A percentile compares a stretch with the other conserved stretches of the same genome.
Conservation (phyloP, 2,329 filamentous ascomycete species). For the Tympanopsis confertula region DNA sequence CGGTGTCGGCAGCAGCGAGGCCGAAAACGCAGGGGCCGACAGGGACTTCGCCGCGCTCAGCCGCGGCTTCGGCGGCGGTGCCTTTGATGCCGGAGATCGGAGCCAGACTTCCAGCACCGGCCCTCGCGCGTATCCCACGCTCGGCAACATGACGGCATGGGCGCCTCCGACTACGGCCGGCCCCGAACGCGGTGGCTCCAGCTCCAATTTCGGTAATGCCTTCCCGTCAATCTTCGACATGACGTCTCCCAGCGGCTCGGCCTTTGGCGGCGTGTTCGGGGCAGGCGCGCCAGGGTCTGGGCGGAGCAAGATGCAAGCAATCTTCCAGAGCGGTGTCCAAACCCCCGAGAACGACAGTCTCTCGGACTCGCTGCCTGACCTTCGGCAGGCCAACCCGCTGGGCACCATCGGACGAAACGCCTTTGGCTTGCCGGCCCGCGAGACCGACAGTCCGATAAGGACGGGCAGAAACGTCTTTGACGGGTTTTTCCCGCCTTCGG, state of each 20-base stretch:
- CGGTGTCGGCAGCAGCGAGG: constrained; percentile 39
- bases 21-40: constrained; percentile 35
- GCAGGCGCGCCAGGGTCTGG: constrained; percentile 49
- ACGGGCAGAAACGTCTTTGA: constrained; percentile 41
- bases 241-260: constrained; percentile 63
- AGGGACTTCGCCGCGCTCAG: constrained; percentile 39
- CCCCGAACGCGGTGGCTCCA: constrained; percentile 52
- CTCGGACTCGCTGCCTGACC: constrained; percentile 43
- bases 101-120: constrained; percentile 87
- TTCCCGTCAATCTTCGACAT: constrained; percentile 64
- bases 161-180: constrained; percentile 51
- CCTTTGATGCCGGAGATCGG: constrained; percentile 66
- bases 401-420: constrained; percentile 55
- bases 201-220: constrained; percentile 40
- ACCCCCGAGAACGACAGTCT: constrained; percentile 56
- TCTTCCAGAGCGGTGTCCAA: constrained; percentile 84
- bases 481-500: constrained; percentile 33
- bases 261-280: constrained; percentile 54
- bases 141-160: constrained; percentile 53
- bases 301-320: constrained; percentile 69
- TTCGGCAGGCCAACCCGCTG: constrained; percentile 49
- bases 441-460: constrained; percentile 48
- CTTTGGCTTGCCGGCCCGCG: constrained; percentile 39
- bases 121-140: constrained; percentile 57
- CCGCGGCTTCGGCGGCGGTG: constrained; percentile 28